Evolutionary conservation across 2,329 filamentous ascomycete genomes (phyloP).

Genomic region (Metarhizium album): DNA sequence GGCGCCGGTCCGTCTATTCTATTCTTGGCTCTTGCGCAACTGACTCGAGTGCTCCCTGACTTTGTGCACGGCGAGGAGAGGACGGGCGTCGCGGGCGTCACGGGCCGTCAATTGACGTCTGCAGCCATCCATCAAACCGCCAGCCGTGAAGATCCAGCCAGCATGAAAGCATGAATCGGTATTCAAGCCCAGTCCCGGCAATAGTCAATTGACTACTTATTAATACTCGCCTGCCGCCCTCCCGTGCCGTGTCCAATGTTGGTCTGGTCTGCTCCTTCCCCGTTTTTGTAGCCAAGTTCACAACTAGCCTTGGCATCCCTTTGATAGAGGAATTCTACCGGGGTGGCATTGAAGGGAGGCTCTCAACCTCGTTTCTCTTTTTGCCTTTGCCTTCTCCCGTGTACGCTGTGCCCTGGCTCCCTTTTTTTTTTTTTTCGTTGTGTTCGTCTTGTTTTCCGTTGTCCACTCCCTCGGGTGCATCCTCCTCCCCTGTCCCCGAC

Average conservation of each 20-base stretch:
- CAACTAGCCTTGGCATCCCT: not conserved
- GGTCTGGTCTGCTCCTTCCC: not conserved
- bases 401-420: not conserved
- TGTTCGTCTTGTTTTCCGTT: not conserved
- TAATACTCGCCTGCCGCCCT: not conserved
- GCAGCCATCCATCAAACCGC: not conserved
- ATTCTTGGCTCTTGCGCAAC: not conserved
- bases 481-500: too few relatives aligned
- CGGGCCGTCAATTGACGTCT: not conserved
- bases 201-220: not conserved
- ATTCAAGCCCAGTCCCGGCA: not conserved
- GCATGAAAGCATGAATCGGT: not conserved
- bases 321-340: slow-evolving; percentile 4
- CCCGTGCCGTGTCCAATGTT: not conserved
- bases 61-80: not conserved
- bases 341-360: slow-evolving; percentile 6
- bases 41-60: not conserved
- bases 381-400: not conserved
- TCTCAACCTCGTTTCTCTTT: not conserved
- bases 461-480: not conserved
- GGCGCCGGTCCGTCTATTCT: not conserved
- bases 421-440: not conserved
- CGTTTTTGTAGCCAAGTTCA: not conserved
- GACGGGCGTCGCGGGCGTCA: too few relatives aligned
- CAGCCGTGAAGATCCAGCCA: not conserved